Evolutionary conservation across 1,284 basidiomycete species (phyloP), one percentile per base, ranked within the genome.

Genomic region (Violaceomyces palustris): DNA sequence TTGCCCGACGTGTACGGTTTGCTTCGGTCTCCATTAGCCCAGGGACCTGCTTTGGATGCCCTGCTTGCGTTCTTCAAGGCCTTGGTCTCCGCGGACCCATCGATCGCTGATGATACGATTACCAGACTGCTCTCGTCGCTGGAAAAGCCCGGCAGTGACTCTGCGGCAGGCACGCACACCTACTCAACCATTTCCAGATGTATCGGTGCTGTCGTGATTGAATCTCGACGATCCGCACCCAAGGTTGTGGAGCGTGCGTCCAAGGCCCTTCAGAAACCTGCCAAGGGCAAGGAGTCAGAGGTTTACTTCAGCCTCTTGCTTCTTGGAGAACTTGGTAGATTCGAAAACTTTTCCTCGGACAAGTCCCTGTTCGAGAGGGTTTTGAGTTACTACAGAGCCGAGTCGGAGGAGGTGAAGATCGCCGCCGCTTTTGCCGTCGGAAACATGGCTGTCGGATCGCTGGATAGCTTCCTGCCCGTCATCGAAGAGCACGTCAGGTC

Each of bases 391-490:
- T 48, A 62, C 43, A 39, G 39, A 3, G 45, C 42, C 14, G 49
- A 59, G 10, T 54, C 61, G 23, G 59, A 68, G 32, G 67, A 67
- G 31, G 57, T 67, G 39, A 64, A 59, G 42, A 47, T 55, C 35
- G 67, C 62, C 3, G 63, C 61, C 21, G 59, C 61, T 1, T 67
- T 70, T 31, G 38, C 34, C 17, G 42, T 67, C 84, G 90, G 91
- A 27, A 97, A 94, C 72, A 88, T 99, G 54, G 86, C 92, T 6
- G 89, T 94, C 25, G 92, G 92, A 3, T 89, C 89, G 50, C 78
- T 91, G 12, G 80, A 84, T 14, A 80, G 83, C 51, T 92, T 90
- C 79, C 78, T 98, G 6, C 90, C 90, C 11, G 77, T 80, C 10
- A 86, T 98, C 56, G 81, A 94, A 59, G 83, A 85, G 59, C 81